Conservation (phyloP, 208 protist species). For the Endotrypanum monterogeii region DNA sequence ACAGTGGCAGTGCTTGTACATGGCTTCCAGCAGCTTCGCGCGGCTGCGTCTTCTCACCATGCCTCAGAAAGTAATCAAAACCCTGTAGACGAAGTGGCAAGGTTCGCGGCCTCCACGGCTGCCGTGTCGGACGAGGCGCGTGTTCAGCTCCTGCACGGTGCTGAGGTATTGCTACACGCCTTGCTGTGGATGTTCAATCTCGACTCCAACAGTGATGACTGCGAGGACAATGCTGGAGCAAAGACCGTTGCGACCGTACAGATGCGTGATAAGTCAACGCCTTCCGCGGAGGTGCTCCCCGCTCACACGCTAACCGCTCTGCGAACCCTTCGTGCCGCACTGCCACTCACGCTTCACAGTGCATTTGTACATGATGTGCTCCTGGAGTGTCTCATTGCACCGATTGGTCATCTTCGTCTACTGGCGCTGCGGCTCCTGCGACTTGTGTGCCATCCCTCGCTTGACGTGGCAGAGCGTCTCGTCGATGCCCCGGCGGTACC, state of each 20-base stretch:
- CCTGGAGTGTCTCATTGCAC: constrained; percentile 69
- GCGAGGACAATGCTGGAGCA: constrained; percentile 1
- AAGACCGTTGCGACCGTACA: not conserved
- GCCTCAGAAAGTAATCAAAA: not conserved
- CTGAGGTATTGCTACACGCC: constrained; percentile 62
- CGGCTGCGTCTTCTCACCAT: not conserved
- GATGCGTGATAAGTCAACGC: not conserved
- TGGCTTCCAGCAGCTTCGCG: constrained; percentile 41
- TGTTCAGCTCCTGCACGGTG: constrained; percentile 58
- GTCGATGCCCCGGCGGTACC: constrained; percentile 20
- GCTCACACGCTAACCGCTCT: constrained; percentile 29
- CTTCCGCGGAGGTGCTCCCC: constrained; percentile 17
- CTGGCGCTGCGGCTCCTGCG: constrained; percentile 66
- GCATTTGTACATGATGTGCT: constrained; percentile 61
- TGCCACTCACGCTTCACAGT: constrained; percentile 44
- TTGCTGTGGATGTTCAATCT: constrained; percentile 53
- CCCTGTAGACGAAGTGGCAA: not conserved
- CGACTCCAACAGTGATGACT: constrained; percentile 18
- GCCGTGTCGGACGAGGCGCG: constrained; percentile 31
- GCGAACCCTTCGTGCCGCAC: constrained; percentile 34
- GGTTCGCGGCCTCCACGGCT: not conserved
- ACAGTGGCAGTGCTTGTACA: constrained; percentile 52
- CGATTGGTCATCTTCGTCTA: constrained; percentile 67
- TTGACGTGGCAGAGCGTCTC: constrained; percentile 25
- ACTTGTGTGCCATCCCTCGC: constrained; percentile 48